These are phyloP conservation scores for Eutrema heterophyllum DNA, from an alignment of 345 rosid species.

Conservation along the genomic window DNA sequence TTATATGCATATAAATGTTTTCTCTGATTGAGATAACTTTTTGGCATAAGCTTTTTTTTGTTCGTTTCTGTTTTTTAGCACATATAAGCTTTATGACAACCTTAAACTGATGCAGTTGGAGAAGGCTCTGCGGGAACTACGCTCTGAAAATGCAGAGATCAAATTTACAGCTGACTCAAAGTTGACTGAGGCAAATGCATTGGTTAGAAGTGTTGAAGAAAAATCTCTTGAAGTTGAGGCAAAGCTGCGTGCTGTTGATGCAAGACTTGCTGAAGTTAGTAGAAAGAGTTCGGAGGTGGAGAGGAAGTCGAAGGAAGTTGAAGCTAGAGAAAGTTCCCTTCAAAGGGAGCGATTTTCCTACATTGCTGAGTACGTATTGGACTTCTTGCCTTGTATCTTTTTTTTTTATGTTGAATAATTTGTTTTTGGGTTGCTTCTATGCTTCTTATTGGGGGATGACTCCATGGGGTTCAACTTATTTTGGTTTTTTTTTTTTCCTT, in stretches of 20 bases:
- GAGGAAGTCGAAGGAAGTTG: constrained; percentile 73
- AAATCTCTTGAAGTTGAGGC: constrained; percentile 84
- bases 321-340: constrained; percentile 56
- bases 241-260: constrained; percentile 77
- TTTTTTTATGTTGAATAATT: neutral
- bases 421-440: neutral
- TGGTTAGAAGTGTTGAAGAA: constrained; percentile 70
- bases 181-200: constrained; percentile 81
- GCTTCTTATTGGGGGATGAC: neutral
- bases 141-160: constrained; percentile 80
- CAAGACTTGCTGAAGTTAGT: constrained; percentile 89
- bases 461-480: neutral
- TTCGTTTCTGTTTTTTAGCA: neutral
- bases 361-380: constrained; percentile 59
- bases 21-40: neutral
- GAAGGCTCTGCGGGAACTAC: constrained; percentile 80
- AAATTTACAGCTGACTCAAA: constrained; percentile 91
- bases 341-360: constrained; percentile 77
- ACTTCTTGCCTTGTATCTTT: neutral
- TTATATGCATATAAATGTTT: neutral
- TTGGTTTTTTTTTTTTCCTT: neutral
- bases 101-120: constrained; percentile 55
- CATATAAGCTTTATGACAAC: neutral
- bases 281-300: constrained; percentile 79
- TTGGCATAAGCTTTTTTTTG: neutral